Percentiles rank a stretch among this genome's conserved stretches.
These are phyloP conservation scores for Favolaschia claudopus DNA, from an alignment of 768 basidiomycete genomes.

Conservation along the genomic window DNA sequence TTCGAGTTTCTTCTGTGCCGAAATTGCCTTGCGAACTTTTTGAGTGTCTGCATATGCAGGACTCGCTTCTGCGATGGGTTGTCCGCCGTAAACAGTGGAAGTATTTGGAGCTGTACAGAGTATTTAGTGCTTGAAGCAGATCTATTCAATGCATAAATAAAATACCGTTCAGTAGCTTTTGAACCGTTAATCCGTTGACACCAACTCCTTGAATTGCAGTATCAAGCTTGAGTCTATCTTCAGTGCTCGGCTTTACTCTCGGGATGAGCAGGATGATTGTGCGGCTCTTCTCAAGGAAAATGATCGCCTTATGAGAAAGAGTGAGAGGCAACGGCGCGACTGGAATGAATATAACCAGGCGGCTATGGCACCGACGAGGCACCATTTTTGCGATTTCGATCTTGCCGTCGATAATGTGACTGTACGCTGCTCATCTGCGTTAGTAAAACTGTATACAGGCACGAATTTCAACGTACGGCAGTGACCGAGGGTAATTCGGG, in stretches of 20 bases:
- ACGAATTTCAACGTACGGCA: conserved; percentile 1
- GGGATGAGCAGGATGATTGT: not conserved
- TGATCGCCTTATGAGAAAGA: not conserved
- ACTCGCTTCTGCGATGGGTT: not conserved
- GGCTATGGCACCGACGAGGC: not conserved
- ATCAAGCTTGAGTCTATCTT: not conserved
- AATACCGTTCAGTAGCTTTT: not conserved
- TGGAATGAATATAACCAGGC: not conserved
- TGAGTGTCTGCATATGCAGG: not conserved
- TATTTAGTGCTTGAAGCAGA: not conserved
- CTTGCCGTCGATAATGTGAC: not conserved
- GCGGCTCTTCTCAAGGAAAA: not conserved
- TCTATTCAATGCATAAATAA: not conserved
- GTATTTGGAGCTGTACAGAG: not conserved
- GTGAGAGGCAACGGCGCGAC: not conserved
- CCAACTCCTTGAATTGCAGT: not conserved
- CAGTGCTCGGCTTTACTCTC: not conserved
- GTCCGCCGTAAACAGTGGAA: not conserved
- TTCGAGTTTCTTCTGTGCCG: not conserved
- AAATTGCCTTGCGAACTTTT: not conserved
- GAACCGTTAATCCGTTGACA: not conserved
- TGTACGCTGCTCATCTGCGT: not conserved
- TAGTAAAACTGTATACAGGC: not conserved
- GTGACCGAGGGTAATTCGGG: not conserved
- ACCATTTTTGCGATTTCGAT: not conserved